Base-by-base conservation (phyloP, 805 yeast genomes). In the Lipomyces sp. region DNA sequence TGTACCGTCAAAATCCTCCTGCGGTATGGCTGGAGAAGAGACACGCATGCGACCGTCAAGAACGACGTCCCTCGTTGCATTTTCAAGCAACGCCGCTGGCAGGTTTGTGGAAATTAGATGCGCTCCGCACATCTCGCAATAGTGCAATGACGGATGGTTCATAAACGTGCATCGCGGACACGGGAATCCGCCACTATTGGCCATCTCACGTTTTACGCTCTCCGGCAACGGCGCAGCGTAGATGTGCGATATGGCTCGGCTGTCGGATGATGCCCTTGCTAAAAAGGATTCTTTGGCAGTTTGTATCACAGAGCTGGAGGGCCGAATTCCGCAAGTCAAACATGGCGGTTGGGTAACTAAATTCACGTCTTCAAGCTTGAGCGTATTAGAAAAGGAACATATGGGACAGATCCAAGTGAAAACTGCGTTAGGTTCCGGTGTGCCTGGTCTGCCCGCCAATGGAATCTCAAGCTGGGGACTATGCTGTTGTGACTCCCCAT, bases 81-180 rank as follows among this genome's bases (percentile, higher is more conserved):
- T 61, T 49, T 73, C 47, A 7, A 39, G 43, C 19, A 60, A 59
- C 54, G 49, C 59, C 22, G 60, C 63, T 37, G 62, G 68, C 44
- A 46, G 39, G 6, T 55, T 64, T 40, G 24, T 62, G 21, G 74
- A 63, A 2, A 60, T 50, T 23, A 83, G 64, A 19, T 72, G 71
- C 0, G 83, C 72, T 0, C 96, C 96, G 69, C 98, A 91, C 63
- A 93, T 76, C 66, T 91, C 98, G 67, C 98, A 91, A 55, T 73
- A 74, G 33, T 74, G 68, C 73, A 91, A 72, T 2, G 86, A 79
- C 0, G 89, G 85, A 65, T 90, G 96, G 65, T 91, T 93, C 11
- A 80, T 69, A 62, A 89, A 91, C 0, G 98, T 86, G 60, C 95
- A 86, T 11, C 71, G 65, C 2, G 80, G 74, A 51, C 86, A 81